Evolutionary conservation across 31 red algal species (phyloP).

Genomic region (Bonnemaisonia californica): DNA sequence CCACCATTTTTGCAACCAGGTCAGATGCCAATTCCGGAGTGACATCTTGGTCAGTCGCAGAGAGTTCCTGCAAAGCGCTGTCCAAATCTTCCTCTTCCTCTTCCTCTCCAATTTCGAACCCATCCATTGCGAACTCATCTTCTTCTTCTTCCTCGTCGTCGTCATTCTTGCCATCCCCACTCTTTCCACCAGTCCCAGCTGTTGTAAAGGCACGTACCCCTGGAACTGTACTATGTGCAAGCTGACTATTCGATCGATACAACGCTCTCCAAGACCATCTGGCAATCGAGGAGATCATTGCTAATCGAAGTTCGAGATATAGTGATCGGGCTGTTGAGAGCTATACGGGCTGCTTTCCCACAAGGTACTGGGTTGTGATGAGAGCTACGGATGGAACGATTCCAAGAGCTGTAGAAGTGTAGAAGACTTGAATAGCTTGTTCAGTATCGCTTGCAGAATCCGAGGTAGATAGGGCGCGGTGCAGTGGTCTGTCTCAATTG

Average conservation of each 20-base stretch:
- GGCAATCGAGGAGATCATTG: neutral
- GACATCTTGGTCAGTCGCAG: neutral
- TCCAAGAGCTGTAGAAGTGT: too few relatives aligned
- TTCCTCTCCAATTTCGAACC: slow-evolving; percentile 43
- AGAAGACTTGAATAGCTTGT: too few relatives aligned
- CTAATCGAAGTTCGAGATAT: too few relatives aligned
- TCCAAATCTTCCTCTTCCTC: slow-evolving; percentile 32
- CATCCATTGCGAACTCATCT: slow-evolving; percentile 44
- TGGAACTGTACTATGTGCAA: neutral
- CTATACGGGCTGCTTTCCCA: too few relatives aligned
- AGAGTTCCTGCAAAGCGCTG: neutral
- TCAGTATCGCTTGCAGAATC: too few relatives aligned
- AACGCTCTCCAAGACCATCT: neutral
- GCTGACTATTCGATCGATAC: neutral
- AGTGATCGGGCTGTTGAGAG: too few relatives aligned
- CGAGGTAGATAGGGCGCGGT: too few relatives aligned
- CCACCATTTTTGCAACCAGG: slow-evolving; percentile 7
- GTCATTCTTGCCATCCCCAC: neutral
- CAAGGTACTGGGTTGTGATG: too few relatives aligned
- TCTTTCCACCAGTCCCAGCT: neutral
- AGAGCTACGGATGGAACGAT: too few relatives aligned
- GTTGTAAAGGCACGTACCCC: neutral
- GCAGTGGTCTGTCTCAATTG: too few relatives aligned
- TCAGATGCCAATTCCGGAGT: slow-evolving; percentile 22
- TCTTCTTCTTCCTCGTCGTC: slow-evolving; percentile 40